A percentile compares a stretch with the other conserved stretches of the same genome.
These are phyloP conservation scores for Suhomyces vadensis DNA, from an alignment of 805 yeast genomes.

Conservation along the genomic window DNA sequence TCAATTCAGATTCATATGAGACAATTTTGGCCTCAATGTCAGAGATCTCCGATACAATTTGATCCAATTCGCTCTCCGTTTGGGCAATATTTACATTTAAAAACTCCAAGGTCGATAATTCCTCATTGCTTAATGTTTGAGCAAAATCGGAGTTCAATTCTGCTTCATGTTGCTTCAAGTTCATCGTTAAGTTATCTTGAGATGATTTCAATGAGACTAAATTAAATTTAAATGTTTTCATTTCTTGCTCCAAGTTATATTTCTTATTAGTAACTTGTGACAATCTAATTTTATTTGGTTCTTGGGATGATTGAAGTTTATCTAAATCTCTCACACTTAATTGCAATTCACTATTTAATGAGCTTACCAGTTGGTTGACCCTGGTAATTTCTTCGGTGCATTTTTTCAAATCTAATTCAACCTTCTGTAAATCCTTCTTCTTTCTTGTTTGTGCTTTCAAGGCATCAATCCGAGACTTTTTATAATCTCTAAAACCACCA, in stretches of 20 bases:
- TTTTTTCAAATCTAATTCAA: conserved; percentile 38
- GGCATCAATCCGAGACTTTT: conserved; percentile 67
- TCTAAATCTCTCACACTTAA: conserved; percentile 44
- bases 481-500: conserved; percentile 82
- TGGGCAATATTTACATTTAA: conserved; percentile 38
- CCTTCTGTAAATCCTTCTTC: conserved; percentile 45
- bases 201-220: conserved; percentile 33
- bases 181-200: conserved; percentile 36
- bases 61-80: conserved; percentile 43
- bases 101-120: conserved; percentile 40
- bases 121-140: conserved; percentile 51
- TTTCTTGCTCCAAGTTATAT: conserved; percentile 45
- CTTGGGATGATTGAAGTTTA: conserved; percentile 39
- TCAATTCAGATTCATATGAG: conserved; percentile 53
- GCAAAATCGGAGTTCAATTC: conserved; percentile 60
- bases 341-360: conserved; percentile 46
- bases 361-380: conserved; percentile 55
- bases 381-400: conserved; percentile 39
- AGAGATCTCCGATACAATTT: conserved; percentile 39
- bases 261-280: conserved; percentile 44
- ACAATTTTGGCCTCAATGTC: conserved; percentile 50
- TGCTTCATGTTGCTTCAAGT: conserved; percentile 40
- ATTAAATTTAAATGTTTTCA: conserved; percentile 35
- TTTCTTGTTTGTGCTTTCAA: conserved; percentile 57
- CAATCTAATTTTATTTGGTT: conserved; percentile 44